Conservation (phyloP, 1,284 basidiomycete genomes). For the Ceratobasidium sp. region DNA sequence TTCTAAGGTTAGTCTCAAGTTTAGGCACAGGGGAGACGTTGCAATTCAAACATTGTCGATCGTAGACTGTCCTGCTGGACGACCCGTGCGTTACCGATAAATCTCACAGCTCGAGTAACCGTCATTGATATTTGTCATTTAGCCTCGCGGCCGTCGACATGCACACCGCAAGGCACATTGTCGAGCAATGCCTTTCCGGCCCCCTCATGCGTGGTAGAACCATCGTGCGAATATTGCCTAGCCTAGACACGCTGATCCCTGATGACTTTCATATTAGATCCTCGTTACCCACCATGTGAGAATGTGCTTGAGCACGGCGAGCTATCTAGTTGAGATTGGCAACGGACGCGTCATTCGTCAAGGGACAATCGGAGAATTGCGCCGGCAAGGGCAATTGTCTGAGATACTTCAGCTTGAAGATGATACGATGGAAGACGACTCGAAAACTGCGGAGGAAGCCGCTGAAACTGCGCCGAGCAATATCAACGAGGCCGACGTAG, state of each 20-base stretch:
- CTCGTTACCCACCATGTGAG: slow-evolving; percentile 90
- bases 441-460: slow-evolving; percentile 54
- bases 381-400: slow-evolving; percentile 64
- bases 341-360: slow-evolving; percentile 70
- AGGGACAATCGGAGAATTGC: slow-evolving; percentile 70
- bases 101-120: not conserved
- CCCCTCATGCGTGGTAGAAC: slow-evolving; percentile 74
- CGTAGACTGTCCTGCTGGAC: slow-evolving; percentile 82
- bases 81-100: slow-evolving; percentile 69
- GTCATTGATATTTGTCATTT: slow-evolving; percentile 8
- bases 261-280: slow-evolving; percentile 58
- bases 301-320: slow-evolving; percentile 72
- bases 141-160: slow-evolving; percentile 90
- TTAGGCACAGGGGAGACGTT: slow-evolving; percentile 34
- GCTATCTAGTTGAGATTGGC: slow-evolving; percentile 75
- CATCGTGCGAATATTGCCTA: slow-evolving; percentile 57
- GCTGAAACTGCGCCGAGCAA: slow-evolving; percentile 23
- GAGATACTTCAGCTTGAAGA: slow-evolving; percentile 56
- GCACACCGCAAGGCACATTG: slow-evolving; percentile 83
- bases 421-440: slow-evolving; percentile 59
- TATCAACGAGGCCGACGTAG: slow-evolving; percentile 48
- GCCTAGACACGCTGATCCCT: not conserved
- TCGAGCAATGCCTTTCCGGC: slow-evolving; percentile 72
- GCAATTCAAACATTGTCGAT: slow-evolving; percentile 37
- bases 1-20: slow-evolving; percentile 59